Evolutionary conservation across 2,329 filamentous ascomycete species (phyloP).

Genomic region (Venturia effusa): DNA sequence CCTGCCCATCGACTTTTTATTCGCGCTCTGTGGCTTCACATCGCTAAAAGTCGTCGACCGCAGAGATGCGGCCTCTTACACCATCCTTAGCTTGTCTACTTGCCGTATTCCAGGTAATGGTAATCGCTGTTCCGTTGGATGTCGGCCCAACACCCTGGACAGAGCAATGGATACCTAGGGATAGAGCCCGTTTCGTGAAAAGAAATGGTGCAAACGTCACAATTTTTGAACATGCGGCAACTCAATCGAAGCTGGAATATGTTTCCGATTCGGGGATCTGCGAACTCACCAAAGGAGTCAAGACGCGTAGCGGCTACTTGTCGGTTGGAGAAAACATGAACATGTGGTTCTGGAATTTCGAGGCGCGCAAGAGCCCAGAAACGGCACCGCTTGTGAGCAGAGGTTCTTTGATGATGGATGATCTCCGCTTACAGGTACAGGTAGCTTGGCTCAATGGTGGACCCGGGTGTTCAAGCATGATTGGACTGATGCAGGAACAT

Average conservation of each 20-base stretch:
- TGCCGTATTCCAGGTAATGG: background rate
- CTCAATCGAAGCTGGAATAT: slow-evolving; percentile 33
- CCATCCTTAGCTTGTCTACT: background rate
- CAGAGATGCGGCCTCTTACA: background rate
- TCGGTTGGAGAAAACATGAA: slow-evolving; percentile 32
- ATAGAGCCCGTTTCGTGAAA: background rate
- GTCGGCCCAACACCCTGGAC: background rate
- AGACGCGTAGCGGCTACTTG: slow-evolving; percentile 42
- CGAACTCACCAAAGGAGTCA: slow-evolving; percentile 40
- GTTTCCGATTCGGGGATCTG: slow-evolving; percentile 42
- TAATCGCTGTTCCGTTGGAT: background rate
- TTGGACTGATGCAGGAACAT: slow-evolving; percentile 32
- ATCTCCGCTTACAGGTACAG: background rate
- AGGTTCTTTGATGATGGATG: background rate
- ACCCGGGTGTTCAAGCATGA: slow-evolving; percentile 33
- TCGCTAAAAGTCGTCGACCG: background rate
- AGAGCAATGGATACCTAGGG: background rate
- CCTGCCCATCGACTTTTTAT: background rate
- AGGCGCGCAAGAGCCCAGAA: slow-evolving; percentile 33
- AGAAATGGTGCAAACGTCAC: slow-evolving; percentile 31
- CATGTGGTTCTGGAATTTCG: slow-evolving; percentile 39
- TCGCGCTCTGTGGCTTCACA: background rate
- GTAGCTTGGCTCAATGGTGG: slow-evolving; percentile 37
- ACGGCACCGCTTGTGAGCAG: slow-evolving; percentile 28
- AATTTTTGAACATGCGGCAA: slow-evolving; percentile 39